A percentile compares a stretch with the other conserved stretches of the same genome.
phyloP scores from a whole-genome alignment of 345 rosid species.

The Viola odorata region DNA sequence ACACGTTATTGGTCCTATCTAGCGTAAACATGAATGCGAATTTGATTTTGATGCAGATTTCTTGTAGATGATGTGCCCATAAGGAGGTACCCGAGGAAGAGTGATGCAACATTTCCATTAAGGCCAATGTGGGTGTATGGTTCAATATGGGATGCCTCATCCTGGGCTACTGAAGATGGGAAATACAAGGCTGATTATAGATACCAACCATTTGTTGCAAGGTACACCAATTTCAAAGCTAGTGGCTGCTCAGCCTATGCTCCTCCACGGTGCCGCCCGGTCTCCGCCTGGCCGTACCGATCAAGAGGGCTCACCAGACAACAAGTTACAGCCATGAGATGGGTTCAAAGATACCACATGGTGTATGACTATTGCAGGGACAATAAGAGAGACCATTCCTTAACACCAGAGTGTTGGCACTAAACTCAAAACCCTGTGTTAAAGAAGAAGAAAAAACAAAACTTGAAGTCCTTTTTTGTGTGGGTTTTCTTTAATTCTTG shows the following conservation, averaged over 20 bases:
- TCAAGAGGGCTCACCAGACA: slow-evolving; percentile 64
- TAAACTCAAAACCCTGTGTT: background rate
- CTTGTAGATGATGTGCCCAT: slow-evolving; percentile 91
- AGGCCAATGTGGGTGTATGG: slow-evolving; percentile 98
- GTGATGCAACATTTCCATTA: slow-evolving; percentile 63
- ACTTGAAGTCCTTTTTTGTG: too few species aligned
- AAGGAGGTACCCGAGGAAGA: slow-evolving; percentile 83
- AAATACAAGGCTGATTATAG: slow-evolving; percentile 85
- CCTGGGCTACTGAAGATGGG: slow-evolving; percentile 97
- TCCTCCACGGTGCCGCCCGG: slow-evolving; percentile 46
- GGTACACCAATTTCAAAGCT: slow-evolving; percentile 64
- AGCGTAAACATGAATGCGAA: too few species aligned
- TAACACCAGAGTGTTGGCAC: slow-evolving; percentile 78
- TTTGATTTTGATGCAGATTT: slow-evolving; percentile 39
- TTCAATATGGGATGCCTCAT: slow-evolving; percentile 98
- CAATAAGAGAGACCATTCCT: slow-evolving; percentile 65
- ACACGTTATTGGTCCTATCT: too few species aligned
- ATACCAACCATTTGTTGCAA: slow-evolving; percentile 83
- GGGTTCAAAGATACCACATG: slow-evolving; percentile 66
- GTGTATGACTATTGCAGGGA: slow-evolving; percentile 79
- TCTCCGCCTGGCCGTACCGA: slow-evolving; percentile 63
- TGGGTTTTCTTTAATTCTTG: background rate
- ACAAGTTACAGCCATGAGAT: slow-evolving; percentile 66
- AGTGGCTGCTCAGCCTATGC: slow-evolving; percentile 79
- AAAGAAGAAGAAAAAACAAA: too few species aligned